Percentiles rank a stretch among this genome's conserved stretches.
These are phyloP conservation scores for Xylariales sp. DNA, from an alignment of 2,329 filamentous ascomycete genomes.

Conservation along the genomic window DNA sequence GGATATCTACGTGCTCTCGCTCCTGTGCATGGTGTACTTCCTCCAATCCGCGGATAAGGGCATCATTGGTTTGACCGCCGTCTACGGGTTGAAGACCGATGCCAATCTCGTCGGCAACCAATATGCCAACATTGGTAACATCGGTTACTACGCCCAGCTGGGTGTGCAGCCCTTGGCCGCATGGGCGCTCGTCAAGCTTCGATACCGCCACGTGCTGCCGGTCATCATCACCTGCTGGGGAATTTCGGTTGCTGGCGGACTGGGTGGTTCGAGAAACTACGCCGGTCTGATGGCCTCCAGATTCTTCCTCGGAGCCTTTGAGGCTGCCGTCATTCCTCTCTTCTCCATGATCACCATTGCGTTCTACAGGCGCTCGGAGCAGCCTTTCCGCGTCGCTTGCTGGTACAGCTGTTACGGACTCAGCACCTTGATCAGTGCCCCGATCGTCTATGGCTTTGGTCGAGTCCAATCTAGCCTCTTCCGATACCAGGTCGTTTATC, in stretches of 20 bases:
- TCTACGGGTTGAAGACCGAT: constrained; percentile 1
- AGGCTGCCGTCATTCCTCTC: constrained; percentile 2
- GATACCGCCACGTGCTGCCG: not conserved
- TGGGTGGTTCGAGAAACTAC: not conserved
- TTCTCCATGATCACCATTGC: constrained; percentile 1
- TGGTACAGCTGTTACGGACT: constrained; percentile 1
- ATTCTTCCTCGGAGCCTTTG: constrained; percentile 1
- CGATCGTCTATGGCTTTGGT: constrained; percentile 2
- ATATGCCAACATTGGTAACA: constrained; percentile 1
- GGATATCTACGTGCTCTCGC: constrained; percentile 1
- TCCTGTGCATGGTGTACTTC: constrained; percentile 1
- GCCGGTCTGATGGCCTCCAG: not conserved
- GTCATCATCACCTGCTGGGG: constrained; percentile 1
- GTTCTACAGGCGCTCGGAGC: not conserved
- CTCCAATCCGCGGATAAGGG: not conserved
- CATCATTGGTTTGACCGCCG: not conserved
- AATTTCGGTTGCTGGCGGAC: not conserved
- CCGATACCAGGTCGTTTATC: constrained; percentile 1
- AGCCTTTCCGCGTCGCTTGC: not conserved
- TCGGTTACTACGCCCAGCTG: constrained; percentile 1
- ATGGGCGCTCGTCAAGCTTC: constrained; percentile 1
- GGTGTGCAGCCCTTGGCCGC: constrained; percentile 1
- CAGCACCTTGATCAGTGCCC: not conserved
- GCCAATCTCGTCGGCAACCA: not conserved
- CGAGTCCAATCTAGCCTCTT: not conserved